phyloP scores from a whole-genome alignment of 768 basidiomycete species.

The Clitopilus passeckerianus region DNA sequence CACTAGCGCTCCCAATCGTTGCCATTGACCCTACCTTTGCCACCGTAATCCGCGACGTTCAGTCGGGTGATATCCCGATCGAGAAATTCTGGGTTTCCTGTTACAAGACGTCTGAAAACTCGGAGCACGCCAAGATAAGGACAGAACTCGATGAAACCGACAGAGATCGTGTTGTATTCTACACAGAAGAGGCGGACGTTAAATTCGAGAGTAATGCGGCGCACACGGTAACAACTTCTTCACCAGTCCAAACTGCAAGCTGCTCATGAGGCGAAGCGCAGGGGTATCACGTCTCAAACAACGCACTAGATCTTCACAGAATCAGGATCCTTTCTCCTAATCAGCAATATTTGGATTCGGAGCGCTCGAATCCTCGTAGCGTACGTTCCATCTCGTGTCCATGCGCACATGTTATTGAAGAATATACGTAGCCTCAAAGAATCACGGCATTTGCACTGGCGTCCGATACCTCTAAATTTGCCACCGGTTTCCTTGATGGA shows the following conservation, averaged over 20 bases:
- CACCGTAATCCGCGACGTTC: conserved; percentile 58
- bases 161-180: conserved; percentile 41
- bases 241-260: not conserved
- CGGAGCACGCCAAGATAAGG: conserved; percentile 62
- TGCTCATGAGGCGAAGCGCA: conserved; percentile 12
- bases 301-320: conserved; percentile 38
- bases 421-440: conserved; percentile 36
- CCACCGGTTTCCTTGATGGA: conserved; percentile 58
- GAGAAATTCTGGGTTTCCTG: conserved; percentile 77
- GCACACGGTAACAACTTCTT: conserved; percentile 22
- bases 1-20: conserved; percentile 38
- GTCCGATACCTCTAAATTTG: conserved; percentile 52
- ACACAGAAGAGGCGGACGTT: conserved; percentile 41
- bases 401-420: not conserved
- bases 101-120: conserved; percentile 47
- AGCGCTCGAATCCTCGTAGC: conserved; percentile 35
- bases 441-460: conserved; percentile 64
- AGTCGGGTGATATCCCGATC: conserved; percentile 44
- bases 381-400: conserved; percentile 19
- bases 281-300: conserved; percentile 42
- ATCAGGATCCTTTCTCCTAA: conserved; percentile 46
- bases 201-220: conserved; percentile 25
- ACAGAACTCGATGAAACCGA: conserved; percentile 50
- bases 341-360: conserved; percentile 44
- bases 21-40: conserved; percentile 59